Conservation (phyloP, 1,284 basidiomycete genomes). For the Malassezia obtusa region DNA sequence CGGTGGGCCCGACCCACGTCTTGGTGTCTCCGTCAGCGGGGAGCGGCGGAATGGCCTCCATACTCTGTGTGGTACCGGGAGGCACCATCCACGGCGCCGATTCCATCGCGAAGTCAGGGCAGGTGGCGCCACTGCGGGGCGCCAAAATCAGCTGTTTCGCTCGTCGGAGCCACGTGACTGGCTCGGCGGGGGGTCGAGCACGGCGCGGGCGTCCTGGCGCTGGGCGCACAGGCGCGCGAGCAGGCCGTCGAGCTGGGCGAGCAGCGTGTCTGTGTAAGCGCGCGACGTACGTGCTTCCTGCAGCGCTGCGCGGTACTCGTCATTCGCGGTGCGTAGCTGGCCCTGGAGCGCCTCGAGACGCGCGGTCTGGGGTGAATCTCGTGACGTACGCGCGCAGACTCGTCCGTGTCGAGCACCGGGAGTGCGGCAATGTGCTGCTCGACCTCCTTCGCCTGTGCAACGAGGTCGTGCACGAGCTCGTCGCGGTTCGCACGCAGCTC, state of each 20-base stretch:
- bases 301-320: constrained; percentile 17
- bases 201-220: constrained; percentile 2
- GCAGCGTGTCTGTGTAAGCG: constrained; percentile 2
- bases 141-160: constrained; percentile 19
- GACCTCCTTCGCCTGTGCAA: constrained; percentile 23
- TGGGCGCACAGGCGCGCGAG: constrained; percentile 8
- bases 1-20: background rate
- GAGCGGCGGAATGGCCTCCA: background rate
- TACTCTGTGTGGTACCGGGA: background rate
- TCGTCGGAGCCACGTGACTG: constrained; percentile 7
- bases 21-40: no score
- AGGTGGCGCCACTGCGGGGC: constrained; percentile 7
- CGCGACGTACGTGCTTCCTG: constrained; percentile 15
- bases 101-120: background rate
- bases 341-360: constrained; percentile 8
- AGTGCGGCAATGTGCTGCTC: constrained; percentile 21
- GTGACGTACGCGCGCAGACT: constrained; percentile 4
- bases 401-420: constrained; percentile 5
- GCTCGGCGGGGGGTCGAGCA: background rate
- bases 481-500: constrained; percentile 17
- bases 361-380: background rate
- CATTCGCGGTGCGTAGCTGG: constrained; percentile 17
- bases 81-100: background rate
- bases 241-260: background rate
- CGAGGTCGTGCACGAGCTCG: constrained; percentile 27